A percentile compares a stretch with the other conserved stretches of the same genome.
Evolutionary conservation across 2,329 filamentous ascomycete genomes (phyloP).

Genomic region (Talaromyces marneffei): DNA sequence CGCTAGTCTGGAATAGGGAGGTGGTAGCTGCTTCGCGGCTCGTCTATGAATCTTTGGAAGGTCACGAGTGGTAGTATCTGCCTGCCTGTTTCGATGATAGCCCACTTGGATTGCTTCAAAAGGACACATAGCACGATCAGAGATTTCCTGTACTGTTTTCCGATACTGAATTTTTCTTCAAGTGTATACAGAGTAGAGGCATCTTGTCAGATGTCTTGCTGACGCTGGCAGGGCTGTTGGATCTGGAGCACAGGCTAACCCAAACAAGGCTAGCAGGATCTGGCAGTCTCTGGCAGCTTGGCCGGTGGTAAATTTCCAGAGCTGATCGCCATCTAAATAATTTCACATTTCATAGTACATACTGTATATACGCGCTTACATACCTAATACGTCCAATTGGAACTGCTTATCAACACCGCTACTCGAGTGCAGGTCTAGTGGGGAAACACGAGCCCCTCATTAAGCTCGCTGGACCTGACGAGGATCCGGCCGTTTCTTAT

Average conservation of each 20-base stretch:
- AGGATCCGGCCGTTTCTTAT: not conserved
- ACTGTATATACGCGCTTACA: not conserved
- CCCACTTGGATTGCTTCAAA: not conserved
- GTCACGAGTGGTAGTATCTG: not conserved
- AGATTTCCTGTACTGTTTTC: not conserved
- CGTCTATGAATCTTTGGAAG: too few relatives aligned
- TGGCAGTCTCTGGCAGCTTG: not conserved
- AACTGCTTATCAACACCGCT: not conserved
- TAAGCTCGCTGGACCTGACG: not conserved
- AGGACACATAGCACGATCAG: not conserved
- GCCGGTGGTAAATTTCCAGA: not conserved
- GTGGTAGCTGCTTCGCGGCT: not conserved
- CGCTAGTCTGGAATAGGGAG: not conserved
- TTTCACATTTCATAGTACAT: not conserved
- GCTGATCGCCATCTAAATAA: not conserved
- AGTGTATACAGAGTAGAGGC: not conserved
- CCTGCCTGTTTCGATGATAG: not conserved
- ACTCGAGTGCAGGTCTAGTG: not conserved
- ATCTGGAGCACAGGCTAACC: not conserved
- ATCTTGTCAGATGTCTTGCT: not conserved
- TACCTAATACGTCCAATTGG: not conserved
- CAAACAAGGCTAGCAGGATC: slow-evolving; percentile 3
- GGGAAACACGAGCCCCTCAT: slow-evolving; percentile 4
- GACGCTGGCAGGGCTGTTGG: not conserved
- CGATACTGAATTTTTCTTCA: not conserved